phyloP scores from a whole-genome alignment of 164 flowering plant species.

The Berberis thunbergii region DNA sequence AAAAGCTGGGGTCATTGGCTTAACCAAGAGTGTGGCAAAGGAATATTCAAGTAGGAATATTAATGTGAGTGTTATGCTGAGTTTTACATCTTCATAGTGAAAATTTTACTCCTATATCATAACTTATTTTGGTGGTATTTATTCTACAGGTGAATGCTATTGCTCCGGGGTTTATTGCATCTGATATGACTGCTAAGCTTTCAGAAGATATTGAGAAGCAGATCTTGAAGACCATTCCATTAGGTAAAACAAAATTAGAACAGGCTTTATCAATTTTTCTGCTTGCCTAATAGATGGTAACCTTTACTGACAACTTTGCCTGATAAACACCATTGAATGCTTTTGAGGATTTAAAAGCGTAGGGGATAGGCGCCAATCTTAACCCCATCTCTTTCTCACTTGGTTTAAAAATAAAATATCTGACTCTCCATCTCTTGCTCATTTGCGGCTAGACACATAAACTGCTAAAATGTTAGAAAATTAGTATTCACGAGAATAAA shows the following conservation, averaged over 20 bases:
- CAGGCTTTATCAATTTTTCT: background rate
- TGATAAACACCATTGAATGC: no score
- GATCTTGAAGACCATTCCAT: slow-evolving; percentile 64
- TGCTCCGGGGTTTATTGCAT: slow-evolving; percentile 96
- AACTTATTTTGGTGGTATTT: background rate
- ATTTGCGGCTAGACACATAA: no score
- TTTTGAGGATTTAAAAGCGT: no score
- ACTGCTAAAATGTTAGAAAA: no score
- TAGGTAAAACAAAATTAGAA: slow-evolving; percentile 40
- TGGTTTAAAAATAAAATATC: no score
- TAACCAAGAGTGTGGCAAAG: slow-evolving; percentile 88
- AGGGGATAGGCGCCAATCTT: no score
- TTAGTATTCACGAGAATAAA: no score
- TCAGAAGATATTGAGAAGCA: slow-evolving; percentile 78
- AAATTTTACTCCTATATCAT: background rate
- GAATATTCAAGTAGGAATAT: slow-evolving; percentile 86
- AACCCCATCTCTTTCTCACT: no score
- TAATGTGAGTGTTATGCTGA: slow-evolving; percentile 40
- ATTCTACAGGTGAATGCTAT: slow-evolving; percentile 73
- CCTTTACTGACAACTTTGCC: no score
- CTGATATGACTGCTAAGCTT: slow-evolving; percentile 96
- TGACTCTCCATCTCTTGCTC: no score
- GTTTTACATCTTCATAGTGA: background rate
- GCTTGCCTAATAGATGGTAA: no score
- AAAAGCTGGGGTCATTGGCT: slow-evolving; percentile 98